Evolutionary conservation across 2,329 filamentous ascomycete genomes (phyloP).

Genomic region (Venturia carpophila): DNA sequence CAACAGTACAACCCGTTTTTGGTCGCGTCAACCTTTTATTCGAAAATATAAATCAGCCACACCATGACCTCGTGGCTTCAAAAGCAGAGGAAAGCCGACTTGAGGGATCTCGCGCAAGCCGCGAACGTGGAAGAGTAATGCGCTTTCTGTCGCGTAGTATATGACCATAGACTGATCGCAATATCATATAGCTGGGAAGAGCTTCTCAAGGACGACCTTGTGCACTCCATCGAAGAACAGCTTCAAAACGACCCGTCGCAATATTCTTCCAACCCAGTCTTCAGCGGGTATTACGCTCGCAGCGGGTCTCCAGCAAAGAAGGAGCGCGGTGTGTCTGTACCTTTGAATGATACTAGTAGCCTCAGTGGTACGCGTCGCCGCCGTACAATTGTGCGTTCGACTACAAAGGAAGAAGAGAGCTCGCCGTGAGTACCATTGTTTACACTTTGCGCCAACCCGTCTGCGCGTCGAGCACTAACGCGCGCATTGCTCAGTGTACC

Average conservation of each 20-base stretch:
- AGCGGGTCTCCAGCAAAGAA: constrained; percentile 49
- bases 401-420: constrained; percentile 22
- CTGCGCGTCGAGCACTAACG: constrained; percentile 1
- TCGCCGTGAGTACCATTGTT: constrained; percentile 15
- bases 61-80: constrained; percentile 68
- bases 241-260: constrained; percentile 60
- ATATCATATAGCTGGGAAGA: constrained; percentile 52
- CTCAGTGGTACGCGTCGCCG: constrained; percentile 17
- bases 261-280: constrained; percentile 55
- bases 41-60: background rate
- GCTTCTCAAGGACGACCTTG: constrained; percentile 72
- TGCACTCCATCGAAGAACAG: constrained; percentile 63
- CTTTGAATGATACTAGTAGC: constrained; percentile 22
- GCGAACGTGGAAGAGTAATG: constrained; percentile 48
- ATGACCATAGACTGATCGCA: constrained; percentile 20
- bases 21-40: background rate
- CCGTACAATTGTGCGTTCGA: constrained; percentile 8
- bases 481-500: constrained; percentile 19
- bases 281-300: constrained; percentile 71
- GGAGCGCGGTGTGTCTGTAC: constrained; percentile 34
- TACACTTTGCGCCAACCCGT: constrained; percentile 12
- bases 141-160: constrained; percentile 10
- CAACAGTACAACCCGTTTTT: background rate
- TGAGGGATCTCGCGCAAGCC: constrained; percentile 63
- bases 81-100: constrained; percentile 73